Conservation (phyloP, 352 stramenopile genomes). For the Thalassiosira exigua region DNA sequence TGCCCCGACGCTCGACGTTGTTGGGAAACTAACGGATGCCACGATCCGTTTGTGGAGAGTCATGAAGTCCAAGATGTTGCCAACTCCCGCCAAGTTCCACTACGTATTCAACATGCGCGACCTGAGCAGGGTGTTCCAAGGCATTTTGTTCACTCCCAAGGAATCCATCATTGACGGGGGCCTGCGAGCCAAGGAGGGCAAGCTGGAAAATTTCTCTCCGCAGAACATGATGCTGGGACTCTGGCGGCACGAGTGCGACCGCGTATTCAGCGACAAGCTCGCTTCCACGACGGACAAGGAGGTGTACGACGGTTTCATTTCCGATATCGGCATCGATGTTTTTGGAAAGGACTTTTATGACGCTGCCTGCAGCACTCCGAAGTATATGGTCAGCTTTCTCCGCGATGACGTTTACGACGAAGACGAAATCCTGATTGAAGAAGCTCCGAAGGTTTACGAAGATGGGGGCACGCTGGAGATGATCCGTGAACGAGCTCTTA, state of each 20-base stretch:
- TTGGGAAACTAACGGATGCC: slow-evolving; percentile 93
- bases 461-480: slow-evolving; percentile 92
- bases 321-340: slow-evolving; percentile 89
- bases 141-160: slow-evolving; percentile 94
- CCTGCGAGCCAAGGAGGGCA: slow-evolving; percentile 84
- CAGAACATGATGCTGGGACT: slow-evolving; percentile 92
- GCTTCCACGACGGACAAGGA: slow-evolving; percentile 97
- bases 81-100: slow-evolving; percentile 97
- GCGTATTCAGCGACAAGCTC: slow-evolving; percentile 98
- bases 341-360: slow-evolving; percentile 88
- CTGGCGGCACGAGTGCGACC: slow-evolving; percentile 98
- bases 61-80: slow-evolving; percentile 97
- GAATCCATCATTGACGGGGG: slow-evolving; percentile 94
- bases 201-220: slow-evolving; percentile 90
- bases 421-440: slow-evolving; percentile 92
- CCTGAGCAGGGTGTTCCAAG: slow-evolving; percentile 97
- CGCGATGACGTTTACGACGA: slow-evolving; percentile 96
- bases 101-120: slow-evolving; percentile 99
- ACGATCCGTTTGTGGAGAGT: slow-evolving; percentile 97
- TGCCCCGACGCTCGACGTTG: slow-evolving; percentile 88
- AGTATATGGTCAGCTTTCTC: slow-evolving; percentile 97
- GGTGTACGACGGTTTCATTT: slow-evolving; percentile 92
- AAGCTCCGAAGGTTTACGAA: slow-evolving; percentile 97
- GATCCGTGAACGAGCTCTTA: slow-evolving; percentile 90
- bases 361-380: slow-evolving; percentile 54